Conservation (phyloP, 805 yeast species). For the Clavispora santaluciae region DNA sequence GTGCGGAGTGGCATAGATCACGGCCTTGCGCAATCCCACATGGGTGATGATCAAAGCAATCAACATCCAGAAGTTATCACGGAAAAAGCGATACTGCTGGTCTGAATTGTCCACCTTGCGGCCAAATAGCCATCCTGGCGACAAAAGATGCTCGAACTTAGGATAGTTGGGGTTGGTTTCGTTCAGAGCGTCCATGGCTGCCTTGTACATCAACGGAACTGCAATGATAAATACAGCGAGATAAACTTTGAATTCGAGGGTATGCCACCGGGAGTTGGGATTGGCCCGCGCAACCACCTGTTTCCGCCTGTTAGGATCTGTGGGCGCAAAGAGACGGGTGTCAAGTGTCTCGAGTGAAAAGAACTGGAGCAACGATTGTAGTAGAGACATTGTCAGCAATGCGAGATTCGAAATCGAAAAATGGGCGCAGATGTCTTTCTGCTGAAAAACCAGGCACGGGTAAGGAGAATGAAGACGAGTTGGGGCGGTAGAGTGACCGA, state of each 20-base stretch:
- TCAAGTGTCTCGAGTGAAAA: conserved; percentile 51
- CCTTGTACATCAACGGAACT: conserved; percentile 77
- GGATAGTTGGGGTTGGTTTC: conserved; percentile 71
- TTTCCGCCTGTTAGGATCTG: conserved; percentile 27
- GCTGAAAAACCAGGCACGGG: too few relatives aligned
- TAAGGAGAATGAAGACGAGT: too few relatives aligned
- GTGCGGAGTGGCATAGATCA: conserved; percentile 15
- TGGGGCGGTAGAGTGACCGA: too few relatives aligned
- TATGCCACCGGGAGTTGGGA: conserved; percentile 62
- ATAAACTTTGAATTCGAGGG: conserved; percentile 72
- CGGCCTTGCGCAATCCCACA: conserved; percentile 40
- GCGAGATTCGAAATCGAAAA: neutral
- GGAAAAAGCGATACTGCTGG: conserved; percentile 78
- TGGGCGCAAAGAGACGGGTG: conserved; percentile 42
- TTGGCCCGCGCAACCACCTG: conserved; percentile 26
- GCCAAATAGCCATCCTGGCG: conserved; percentile 87
- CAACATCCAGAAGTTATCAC: conserved; percentile 70
- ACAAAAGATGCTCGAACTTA: conserved; percentile 53
- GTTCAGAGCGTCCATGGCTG: conserved; percentile 78
- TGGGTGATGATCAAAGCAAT: conserved; percentile 54
- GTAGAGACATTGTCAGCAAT: neutral
- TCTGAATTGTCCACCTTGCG: conserved; percentile 92
- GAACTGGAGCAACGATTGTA: conserved; percentile 24
- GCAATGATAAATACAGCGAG: conserved; percentile 55
- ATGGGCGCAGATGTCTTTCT: neutral